Evolutionary conservation across 345 rosid species (phyloP).

Genomic region (Populus tremula): DNA sequence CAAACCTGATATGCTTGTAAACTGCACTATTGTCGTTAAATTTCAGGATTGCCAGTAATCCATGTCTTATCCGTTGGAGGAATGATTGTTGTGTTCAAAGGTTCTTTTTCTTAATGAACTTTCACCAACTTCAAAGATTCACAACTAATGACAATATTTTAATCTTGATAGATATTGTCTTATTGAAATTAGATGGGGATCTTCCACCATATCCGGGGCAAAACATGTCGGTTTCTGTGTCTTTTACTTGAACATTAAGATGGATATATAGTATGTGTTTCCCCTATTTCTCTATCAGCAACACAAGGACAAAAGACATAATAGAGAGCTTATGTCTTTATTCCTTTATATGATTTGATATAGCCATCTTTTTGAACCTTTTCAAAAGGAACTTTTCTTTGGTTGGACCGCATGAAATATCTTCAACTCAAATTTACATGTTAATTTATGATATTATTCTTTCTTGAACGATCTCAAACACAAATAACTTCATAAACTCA

Average conservation of each 20-base stretch:
- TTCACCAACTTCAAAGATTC: constrained; percentile 1
- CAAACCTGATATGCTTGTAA: background rate
- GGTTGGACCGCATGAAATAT: no score
- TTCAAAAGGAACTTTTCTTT: background rate
- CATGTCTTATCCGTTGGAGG: constrained; percentile 6
- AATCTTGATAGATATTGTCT: constrained; percentile 13
- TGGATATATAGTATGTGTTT: background rate
- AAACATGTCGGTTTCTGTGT: constrained; percentile 33
- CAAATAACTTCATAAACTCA: no score
- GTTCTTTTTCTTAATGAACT: background rate
- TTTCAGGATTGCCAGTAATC: background rate
- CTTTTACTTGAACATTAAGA: constrained; percentile 25
- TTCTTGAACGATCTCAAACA: no score
- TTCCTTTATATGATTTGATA: constrained; percentile 11
- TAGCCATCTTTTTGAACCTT: constrained; percentile 13
- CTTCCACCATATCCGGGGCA: constrained; percentile 38
- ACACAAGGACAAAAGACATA: constrained; percentile 24
- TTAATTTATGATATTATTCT: no score
- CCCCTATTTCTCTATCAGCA: constrained; percentile 12
- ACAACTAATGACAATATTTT: background rate
- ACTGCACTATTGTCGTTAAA: background rate
- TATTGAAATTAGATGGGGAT: constrained; percentile 7
- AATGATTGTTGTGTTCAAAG: background rate
- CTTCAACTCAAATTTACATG: no score
- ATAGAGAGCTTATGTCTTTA: constrained; percentile 20